These are phyloP conservation scores for Cryptococcus jaspeensis DNA, from an alignment of 1,284 basidiomycete genomes.

Conservation along the genomic window DNA sequence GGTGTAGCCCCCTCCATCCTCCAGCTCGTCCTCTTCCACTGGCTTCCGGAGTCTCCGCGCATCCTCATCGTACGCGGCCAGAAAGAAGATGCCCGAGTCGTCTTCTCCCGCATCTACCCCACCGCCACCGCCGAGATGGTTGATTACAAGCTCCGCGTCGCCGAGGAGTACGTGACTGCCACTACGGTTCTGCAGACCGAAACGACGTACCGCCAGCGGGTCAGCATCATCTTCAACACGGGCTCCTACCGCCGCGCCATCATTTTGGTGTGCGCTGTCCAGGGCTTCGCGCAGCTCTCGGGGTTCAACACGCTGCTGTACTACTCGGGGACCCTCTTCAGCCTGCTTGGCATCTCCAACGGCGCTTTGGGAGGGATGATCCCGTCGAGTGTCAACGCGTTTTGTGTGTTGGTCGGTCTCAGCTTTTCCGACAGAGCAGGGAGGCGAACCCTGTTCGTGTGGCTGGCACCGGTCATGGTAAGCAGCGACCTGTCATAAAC, in stretches of 20 bases:
- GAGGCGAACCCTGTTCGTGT: conserved; percentile 30
- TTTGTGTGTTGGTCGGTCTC: conserved; percentile 29
- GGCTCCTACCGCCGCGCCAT: conserved; percentile 24
- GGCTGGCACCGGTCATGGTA: conserved; percentile 27
- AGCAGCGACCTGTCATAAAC: neutral
- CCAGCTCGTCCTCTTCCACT: conserved; percentile 43
- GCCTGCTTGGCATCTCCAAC: conserved; percentile 41
- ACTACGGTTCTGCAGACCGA: conserved; percentile 18
- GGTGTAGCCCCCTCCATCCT: conserved; percentile 43
- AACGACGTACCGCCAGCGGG: conserved; percentile 13
- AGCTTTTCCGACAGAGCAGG: conserved; percentile 41
- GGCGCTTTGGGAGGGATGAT: conserved; percentile 35
- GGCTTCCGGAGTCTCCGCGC: conserved; percentile 45
- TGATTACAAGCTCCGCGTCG: conserved; percentile 35
- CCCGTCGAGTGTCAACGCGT: too few species aligned
- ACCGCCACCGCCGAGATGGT: conserved; percentile 35
- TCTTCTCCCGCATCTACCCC: conserved; percentile 33
- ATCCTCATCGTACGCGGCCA: conserved; percentile 35
- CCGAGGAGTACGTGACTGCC: conserved; percentile 32
- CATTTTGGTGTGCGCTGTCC: conserved; percentile 20
- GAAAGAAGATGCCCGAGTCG: conserved; percentile 27
- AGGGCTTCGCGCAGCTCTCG: conserved; percentile 30
- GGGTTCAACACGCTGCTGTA: conserved; percentile 48
- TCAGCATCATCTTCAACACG: conserved; percentile 16
- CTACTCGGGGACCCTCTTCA: conserved; percentile 41